Conservation (phyloP, 2,329 filamentous ascomycete genomes). For the Ampelomyces quisqualis region DNA sequence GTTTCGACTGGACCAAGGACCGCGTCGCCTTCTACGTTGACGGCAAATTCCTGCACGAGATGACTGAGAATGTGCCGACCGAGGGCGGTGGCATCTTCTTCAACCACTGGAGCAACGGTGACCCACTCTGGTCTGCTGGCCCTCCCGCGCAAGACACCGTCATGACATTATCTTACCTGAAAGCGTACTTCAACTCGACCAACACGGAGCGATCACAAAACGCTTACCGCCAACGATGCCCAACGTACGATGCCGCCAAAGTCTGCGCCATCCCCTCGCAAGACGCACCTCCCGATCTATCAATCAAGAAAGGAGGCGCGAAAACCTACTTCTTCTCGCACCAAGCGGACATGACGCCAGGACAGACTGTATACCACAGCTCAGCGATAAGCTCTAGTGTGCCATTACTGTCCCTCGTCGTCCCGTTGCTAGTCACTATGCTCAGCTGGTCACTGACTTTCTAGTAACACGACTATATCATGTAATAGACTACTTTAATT, state of each 20-base stretch:
- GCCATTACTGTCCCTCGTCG: slow-evolving; percentile 20
- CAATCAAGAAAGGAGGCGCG: slow-evolving; percentile 24
- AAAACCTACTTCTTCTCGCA: slow-evolving; percentile 44
- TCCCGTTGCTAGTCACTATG: slow-evolving; percentile 28
- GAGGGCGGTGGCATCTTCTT: slow-evolving; percentile 66
- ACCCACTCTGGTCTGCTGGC: slow-evolving; percentile 68
- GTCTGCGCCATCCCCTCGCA: slow-evolving; percentile 41
- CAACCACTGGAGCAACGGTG: slow-evolving; percentile 78
- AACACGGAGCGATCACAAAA: slow-evolving; percentile 29
- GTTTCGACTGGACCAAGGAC: slow-evolving; percentile 69
- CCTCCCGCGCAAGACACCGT: slow-evolving; percentile 64
- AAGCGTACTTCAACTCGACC: slow-evolving; percentile 78
- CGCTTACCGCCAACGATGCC: slow-evolving; percentile 36
- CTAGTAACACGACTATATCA: slow-evolving; percentile 13
- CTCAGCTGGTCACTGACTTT: slow-evolving; percentile 30
- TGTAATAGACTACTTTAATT: slow-evolving; percentile 8
- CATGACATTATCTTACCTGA: slow-evolving; percentile 68
- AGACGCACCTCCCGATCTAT: slow-evolving; percentile 31
- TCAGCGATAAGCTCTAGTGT: slow-evolving; percentile 22
- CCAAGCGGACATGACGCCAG: slow-evolving; percentile 27
- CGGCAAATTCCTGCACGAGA: slow-evolving; percentile 56
- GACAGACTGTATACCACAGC: slow-evolving; percentile 29
- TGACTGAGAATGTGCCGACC: slow-evolving; percentile 60
- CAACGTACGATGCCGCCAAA: slow-evolving; percentile 27
- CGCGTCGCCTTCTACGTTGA: slow-evolving; percentile 71